phyloP scores from a whole-genome alignment of 2,329 filamentous ascomycete genomes.

The Apiospora aurea region DNA sequence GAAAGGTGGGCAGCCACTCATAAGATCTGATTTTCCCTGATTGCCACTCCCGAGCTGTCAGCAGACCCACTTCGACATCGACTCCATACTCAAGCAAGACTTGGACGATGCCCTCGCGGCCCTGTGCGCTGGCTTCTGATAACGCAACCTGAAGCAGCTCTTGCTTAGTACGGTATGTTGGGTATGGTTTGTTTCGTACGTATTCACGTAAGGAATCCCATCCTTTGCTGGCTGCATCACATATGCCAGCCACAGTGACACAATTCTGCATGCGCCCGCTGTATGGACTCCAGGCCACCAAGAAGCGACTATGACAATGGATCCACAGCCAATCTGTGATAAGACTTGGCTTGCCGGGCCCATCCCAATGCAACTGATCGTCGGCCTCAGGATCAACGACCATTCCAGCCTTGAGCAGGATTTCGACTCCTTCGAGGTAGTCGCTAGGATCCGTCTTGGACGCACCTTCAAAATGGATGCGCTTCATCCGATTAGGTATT shows the following conservation, averaged over 20 bases:
- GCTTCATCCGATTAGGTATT: too few relatives aligned
- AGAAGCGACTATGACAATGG: too few relatives aligned
- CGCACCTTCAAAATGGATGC: fast-evolving
- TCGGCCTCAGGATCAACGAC: too few relatives aligned
- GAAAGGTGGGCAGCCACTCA: background rate
- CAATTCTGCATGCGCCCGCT: background rate
- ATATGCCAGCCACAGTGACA: background rate
- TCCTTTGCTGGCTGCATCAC: background rate
- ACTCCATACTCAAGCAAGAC: background rate
- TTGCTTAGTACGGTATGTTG: background rate
- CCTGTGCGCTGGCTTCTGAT: background rate
- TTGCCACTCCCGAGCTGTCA: background rate
- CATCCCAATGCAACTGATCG: too few relatives aligned
- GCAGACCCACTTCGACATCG: background rate
- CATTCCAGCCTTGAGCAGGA: background rate
- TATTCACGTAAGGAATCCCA: background rate
- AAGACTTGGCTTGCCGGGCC: too few relatives aligned
- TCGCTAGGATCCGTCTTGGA: too few relatives aligned
- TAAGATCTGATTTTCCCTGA: too few relatives aligned
- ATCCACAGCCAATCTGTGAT: too few relatives aligned
- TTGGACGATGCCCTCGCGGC: background rate
- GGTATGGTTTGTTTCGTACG: background rate
- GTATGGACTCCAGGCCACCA: too few relatives aligned
- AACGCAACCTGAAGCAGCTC: background rate
- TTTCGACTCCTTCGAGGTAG: background rate